Conservation (phyloP, 768 basidiomycete species). For the Fibroporia radiculosa region DNA sequence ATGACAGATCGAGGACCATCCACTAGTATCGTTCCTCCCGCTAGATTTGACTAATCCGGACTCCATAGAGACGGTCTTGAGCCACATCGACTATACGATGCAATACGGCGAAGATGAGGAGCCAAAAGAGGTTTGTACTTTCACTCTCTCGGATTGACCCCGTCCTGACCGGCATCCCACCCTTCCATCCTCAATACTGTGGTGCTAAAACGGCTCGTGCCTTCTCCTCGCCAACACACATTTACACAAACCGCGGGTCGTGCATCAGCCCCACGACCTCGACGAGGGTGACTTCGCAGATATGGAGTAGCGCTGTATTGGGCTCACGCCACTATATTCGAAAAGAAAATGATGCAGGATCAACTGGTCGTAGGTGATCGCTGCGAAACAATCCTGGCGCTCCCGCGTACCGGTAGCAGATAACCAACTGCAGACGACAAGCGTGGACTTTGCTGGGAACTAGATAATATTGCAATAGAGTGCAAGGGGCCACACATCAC, state of each 20-base stretch:
- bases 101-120: constrained; percentile 99
- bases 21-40: constrained; percentile 93
- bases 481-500: too few species aligned
- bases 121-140: constrained; percentile 70
- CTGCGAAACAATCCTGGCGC: too few species aligned
- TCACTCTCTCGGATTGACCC: neutral
- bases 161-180: neutral
- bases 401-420: too few species aligned
- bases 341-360: too few species aligned
- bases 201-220: too few species aligned
- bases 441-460: too few species aligned
- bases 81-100: constrained; percentile 97
- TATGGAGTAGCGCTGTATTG: constrained; percentile 53
- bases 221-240: neutral
- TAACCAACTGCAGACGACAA: too few species aligned
- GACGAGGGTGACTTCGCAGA: constrained; percentile 89
- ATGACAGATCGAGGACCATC: constrained; percentile 92
- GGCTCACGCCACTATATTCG: too few species aligned
- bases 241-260: neutral
- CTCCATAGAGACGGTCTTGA: constrained; percentile 83
- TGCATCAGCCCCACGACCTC: constrained; percentile 73
- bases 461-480: too few species aligned
- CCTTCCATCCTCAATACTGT: neutral
- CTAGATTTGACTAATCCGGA: constrained; percentile 87
- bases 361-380: too few species aligned